Evolutionary conservation across 768 basidiomycete genomes (phyloP).

Genomic region (Filobasidium wieringae): DNA sequence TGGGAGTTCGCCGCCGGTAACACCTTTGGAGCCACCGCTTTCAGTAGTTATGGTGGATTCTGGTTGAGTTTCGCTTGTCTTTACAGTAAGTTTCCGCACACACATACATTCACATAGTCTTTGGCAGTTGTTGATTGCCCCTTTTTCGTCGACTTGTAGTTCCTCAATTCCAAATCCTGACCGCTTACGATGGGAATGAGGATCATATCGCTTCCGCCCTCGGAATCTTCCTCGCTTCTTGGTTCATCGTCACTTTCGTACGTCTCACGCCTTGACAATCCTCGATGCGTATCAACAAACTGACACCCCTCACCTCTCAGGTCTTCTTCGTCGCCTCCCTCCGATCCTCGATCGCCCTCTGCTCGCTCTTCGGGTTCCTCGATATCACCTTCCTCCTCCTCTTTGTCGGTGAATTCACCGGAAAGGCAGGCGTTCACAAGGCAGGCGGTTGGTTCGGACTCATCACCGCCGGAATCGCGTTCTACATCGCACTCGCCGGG

Average conservation of each 20-base stretch:
- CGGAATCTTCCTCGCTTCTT: constrained; percentile 28
- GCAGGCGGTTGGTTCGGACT: constrained; percentile 41
- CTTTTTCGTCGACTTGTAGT: constrained; percentile 7
- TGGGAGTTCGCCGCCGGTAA: constrained; percentile 41
- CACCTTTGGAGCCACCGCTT: constrained; percentile 38
- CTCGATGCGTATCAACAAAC: not conserved
- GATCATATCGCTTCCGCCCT: constrained; percentile 23
- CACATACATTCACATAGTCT: too few species aligned
- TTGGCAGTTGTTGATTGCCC: not conserved
- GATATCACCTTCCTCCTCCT: constrained; percentile 43
- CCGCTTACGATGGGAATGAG: constrained; percentile 20
- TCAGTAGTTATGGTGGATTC: constrained; percentile 36
- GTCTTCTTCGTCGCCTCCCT: constrained; percentile 44
- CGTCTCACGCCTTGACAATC: not conserved
- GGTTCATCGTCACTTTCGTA: constrained; percentile 23
- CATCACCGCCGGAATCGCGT: constrained; percentile 36
- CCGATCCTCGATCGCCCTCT: constrained; percentile 46
- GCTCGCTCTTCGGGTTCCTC: constrained; percentile 48
- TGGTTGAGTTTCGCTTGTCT: constrained; percentile 28
- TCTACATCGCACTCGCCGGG: constrained; percentile 38
- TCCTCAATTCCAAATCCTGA: constrained; percentile 25
- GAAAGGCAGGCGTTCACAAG: constrained; percentile 18
- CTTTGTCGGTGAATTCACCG: constrained; percentile 40
- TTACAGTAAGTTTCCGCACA: constrained; percentile 17
- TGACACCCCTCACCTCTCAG: not conserved